Evolutionary conservation across 306 rosid genomes (phyloP).

Genomic region (Pterocarpus macrocarpus): DNA sequence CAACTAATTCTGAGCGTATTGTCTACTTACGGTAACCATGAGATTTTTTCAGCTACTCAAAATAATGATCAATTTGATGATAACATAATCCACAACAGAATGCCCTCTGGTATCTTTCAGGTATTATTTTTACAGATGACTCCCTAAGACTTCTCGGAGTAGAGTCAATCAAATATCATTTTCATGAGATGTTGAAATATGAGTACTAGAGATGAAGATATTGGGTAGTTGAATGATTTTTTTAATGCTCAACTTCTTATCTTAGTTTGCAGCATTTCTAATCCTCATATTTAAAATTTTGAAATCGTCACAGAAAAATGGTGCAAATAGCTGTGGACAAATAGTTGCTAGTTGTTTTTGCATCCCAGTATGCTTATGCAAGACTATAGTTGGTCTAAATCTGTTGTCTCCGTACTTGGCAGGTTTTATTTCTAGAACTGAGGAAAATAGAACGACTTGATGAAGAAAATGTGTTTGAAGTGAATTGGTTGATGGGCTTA

Average conservation of each 20-base stretch:
- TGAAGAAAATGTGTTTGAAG: slow-evolving; percentile 60
- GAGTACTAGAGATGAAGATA: neutral
- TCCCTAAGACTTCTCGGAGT: neutral
- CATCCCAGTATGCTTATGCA: slow-evolving; percentile 4
- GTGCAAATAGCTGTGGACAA: slow-evolving; percentile 13
- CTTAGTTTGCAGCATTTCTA: slow-evolving; percentile 12
- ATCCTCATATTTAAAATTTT: neutral
- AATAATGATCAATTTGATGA: slow-evolving; percentile 46
- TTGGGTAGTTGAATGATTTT: neutral
- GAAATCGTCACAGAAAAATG: slow-evolving; percentile 8
- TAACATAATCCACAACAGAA: slow-evolving; percentile 38
- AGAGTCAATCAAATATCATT: neutral
- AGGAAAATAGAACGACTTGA: slow-evolving; percentile 70
- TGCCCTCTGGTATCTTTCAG: slow-evolving; percentile 73
- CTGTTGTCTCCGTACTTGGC: slow-evolving; percentile 10
- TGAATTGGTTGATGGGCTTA: slow-evolving; percentile 72
- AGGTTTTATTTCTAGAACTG: slow-evolving; percentile 73
- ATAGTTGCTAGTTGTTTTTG: slow-evolving; percentile 14
- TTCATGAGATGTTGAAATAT: neutral
- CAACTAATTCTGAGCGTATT: slow-evolving; percentile 53
- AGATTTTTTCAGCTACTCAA: slow-evolving; percentile 43
- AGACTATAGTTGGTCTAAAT: slow-evolving; percentile 6
- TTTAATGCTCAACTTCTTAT: neutral
- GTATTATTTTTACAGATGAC: slow-evolving; percentile 46
- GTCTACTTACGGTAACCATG: slow-evolving; percentile 48